These are phyloP conservation scores for Pulveroboletus ravenelii DNA, from an alignment of 768 basidiomycete genomes.

Conservation along the genomic window DNA sequence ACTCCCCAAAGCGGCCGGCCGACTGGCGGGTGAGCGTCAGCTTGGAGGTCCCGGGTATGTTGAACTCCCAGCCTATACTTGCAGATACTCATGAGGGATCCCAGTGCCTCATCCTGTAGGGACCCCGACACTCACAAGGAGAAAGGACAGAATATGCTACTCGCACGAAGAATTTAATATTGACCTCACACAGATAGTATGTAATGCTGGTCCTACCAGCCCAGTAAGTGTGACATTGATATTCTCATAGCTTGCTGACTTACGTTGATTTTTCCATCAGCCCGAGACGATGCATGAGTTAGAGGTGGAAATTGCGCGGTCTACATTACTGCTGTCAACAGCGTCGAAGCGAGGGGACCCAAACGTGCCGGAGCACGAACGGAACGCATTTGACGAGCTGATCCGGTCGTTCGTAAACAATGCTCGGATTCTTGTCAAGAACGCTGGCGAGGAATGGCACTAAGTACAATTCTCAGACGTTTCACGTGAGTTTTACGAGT, in stretches of 20 bases:
- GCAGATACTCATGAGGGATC: background rate
- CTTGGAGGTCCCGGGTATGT: constrained; percentile 80
- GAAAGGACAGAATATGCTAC: constrained; percentile 92
- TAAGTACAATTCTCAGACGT: background rate
- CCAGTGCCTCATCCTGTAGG: constrained; percentile 68
- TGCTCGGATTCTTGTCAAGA: constrained; percentile 81
- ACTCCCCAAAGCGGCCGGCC: constrained; percentile 71
- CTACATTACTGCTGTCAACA: constrained; percentile 64
- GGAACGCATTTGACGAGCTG: constrained; percentile 82
- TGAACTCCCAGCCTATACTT: constrained; percentile 9
- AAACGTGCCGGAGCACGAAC: constrained; percentile 56
- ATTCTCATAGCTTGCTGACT: background rate
- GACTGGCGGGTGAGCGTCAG: constrained; percentile 96
- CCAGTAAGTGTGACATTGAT: constrained; percentile 40
- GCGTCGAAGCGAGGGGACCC: constrained; percentile 66
- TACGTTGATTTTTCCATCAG: constrained; percentile 29
- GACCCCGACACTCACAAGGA: constrained; percentile 51
- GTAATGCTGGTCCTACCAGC: constrained; percentile 41
- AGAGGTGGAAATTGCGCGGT: constrained; percentile 80
- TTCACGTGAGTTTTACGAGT: background rate
- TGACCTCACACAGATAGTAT: constrained; percentile 89
- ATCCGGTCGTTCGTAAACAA: constrained; percentile 93
- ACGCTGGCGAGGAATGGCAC: constrained; percentile 53
- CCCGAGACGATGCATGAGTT: constrained; percentile 75
- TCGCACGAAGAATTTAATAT: constrained; percentile 89